phyloP scores from a whole-genome alignment of 805 yeast species.

The Komagataella pseudopastoris region DNA sequence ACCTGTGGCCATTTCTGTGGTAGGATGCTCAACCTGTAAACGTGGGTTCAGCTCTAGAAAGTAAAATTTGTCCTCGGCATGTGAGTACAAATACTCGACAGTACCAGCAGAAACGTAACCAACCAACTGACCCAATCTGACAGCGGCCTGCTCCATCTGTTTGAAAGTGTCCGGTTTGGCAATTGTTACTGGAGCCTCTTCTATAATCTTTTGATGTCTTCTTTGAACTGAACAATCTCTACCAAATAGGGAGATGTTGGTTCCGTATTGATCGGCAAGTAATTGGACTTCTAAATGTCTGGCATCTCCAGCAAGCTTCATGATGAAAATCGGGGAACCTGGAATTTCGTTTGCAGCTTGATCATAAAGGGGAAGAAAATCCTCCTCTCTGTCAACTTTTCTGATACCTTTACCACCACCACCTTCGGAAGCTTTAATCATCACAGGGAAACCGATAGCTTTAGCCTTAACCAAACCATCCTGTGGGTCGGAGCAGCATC shows the following conservation, averaged over 20 bases:
- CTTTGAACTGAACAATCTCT: slow-evolving; percentile 99
- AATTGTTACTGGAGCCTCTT: slow-evolving; percentile 97
- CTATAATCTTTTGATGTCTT: slow-evolving; percentile 97
- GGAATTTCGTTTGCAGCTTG: slow-evolving; percentile 98
- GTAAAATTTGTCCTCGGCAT: slow-evolving; percentile 88
- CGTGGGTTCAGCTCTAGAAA: slow-evolving; percentile 96
- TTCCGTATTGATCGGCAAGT: slow-evolving; percentile 96
- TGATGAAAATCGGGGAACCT: slow-evolving; percentile 95
- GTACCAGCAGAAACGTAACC: slow-evolving; percentile 99
- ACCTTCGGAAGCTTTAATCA: slow-evolving; percentile 99
- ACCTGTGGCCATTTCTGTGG: slow-evolving; percentile 98
- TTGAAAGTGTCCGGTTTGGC: slow-evolving; percentile 79
- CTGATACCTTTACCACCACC: slow-evolving; percentile 99
- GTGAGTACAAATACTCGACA: slow-evolving; percentile 92
- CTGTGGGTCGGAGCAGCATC: slow-evolving; percentile 77
- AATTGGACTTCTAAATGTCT: slow-evolving; percentile 97
- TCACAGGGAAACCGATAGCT: slow-evolving; percentile 91
- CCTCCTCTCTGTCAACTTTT: slow-evolving; percentile 77
- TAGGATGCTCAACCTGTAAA: slow-evolving; percentile 99
- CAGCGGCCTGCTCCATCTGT: slow-evolving; percentile 95
- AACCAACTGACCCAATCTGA: slow-evolving; percentile 88
- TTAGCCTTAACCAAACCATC: slow-evolving; percentile 83
- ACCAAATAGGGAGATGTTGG: slow-evolving; percentile 92
- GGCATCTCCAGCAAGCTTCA: slow-evolving; percentile 95
- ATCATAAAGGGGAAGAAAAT: slow-evolving; percentile 62